Percentiles rank a stretch among this genome's conserved stretches.
Evolutionary conservation across 257 asterid species (phyloP).

Genomic region (Coffea canephora): DNA sequence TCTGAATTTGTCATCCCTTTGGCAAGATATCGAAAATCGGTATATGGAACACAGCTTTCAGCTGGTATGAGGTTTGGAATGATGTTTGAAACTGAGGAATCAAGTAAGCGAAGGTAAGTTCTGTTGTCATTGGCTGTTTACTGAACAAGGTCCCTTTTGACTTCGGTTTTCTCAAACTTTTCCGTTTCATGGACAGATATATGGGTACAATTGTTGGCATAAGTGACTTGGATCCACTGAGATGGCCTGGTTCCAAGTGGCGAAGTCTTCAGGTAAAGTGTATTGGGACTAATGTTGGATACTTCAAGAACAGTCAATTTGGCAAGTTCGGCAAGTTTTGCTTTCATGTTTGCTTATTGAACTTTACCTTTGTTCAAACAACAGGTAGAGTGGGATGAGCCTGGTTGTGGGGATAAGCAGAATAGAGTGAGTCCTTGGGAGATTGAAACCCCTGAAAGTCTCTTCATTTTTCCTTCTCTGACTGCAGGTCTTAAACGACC

Average conservation of each 20-base stretch:
- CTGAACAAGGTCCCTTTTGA: neutral
- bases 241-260: slow-evolving; percentile 98
- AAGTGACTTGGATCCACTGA: slow-evolving; percentile 80
- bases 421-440: slow-evolving; percentile 96
- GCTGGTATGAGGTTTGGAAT: slow-evolving; percentile 92
- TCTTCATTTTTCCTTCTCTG: slow-evolving; percentile 88
- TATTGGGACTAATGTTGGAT: neutral
- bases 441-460: slow-evolving; percentile 95
- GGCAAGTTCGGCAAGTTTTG: neutral
- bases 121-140: neutral
- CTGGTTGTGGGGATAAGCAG: slow-evolving; percentile 87
- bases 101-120: slow-evolving; percentile 75
- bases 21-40: slow-evolving; percentile 65
- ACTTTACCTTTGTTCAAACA: neutral
- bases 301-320: neutral
- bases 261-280: slow-evolving; percentile 77
- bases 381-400: slow-evolving; percentile 98
- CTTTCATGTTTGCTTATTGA: neutral
- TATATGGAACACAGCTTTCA: slow-evolving; percentile 70
- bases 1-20: slow-evolving; percentile 88
- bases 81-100: slow-evolving; percentile 99
- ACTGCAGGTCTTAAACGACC: slow-evolving; percentile 81
- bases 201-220: slow-evolving; percentile 84
- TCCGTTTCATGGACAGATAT: slow-evolving; percentile 39
- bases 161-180: neutral